phyloP scores from a whole-genome alignment of 352 stramenopile genomes.

The Blastocystis sp. region DNA sequence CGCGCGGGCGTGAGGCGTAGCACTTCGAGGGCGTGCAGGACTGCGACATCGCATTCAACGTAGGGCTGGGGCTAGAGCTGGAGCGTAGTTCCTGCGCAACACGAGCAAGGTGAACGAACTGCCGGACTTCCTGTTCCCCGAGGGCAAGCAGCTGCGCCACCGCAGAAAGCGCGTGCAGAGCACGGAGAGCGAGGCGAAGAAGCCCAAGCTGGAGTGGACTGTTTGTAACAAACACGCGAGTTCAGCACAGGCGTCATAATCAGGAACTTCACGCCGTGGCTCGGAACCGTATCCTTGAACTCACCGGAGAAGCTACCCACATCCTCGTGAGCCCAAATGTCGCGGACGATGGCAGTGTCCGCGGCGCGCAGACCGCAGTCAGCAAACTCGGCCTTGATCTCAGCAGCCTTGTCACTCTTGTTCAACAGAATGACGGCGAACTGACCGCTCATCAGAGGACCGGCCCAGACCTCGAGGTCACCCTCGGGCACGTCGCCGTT shows the following conservation, averaged over 20 bases:
- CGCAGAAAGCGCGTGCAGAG: slow-evolving; percentile 8
- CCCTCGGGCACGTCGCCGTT: slow-evolving; percentile 70
- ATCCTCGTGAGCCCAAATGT: slow-evolving; percentile 71
- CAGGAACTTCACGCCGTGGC: slow-evolving; percentile 60
- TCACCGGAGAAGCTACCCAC: slow-evolving; percentile 30
- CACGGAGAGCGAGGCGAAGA: neutral
- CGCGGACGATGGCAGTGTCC: slow-evolving; percentile 60
- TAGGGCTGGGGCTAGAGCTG: neutral
- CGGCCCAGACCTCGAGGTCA: slow-evolving; percentile 71
- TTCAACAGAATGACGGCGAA: slow-evolving; percentile 72
- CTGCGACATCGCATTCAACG: slow-evolving; percentile 8
- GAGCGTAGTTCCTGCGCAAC: slow-evolving; percentile 37
- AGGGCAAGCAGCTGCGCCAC: slow-evolving; percentile 29
- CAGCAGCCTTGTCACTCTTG: slow-evolving; percentile 15
- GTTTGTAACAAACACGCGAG: too few relatives aligned
- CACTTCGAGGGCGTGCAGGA: neutral
- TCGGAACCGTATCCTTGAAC: slow-evolving; percentile 49
- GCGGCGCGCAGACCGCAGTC: slow-evolving; percentile 62
- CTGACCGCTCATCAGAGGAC: slow-evolving; percentile 69
- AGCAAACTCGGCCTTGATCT: slow-evolving; percentile 50
- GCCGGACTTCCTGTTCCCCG: slow-evolving; percentile 49
- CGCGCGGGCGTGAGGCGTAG: neutral
- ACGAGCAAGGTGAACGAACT: slow-evolving; percentile 53
- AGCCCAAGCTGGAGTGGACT: neutral
- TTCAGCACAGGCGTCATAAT: slow-evolving; percentile 60